Evolutionary conservation across 768 basidiomycete genomes (phyloP), one percentile per base, ranked within the genome.

Genomic region (Candolleomyces eurysporus): DNA sequence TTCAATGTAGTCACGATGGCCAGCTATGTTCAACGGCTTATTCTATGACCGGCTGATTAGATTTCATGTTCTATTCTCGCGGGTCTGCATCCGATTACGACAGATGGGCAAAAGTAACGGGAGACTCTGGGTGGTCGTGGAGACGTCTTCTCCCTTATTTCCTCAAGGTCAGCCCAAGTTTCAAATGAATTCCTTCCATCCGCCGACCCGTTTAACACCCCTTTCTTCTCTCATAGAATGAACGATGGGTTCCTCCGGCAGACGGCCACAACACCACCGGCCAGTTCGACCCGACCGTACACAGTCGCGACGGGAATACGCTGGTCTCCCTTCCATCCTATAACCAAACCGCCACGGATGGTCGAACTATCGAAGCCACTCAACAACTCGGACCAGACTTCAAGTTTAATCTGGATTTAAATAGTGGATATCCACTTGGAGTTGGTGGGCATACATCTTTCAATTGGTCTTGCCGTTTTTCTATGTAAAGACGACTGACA

Each of bases 121-220:
- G 69, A 0, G 76, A 78, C 61, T 31, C 59, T 1, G 74, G 75
- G 2, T 78, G 77, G 77, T 65, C 72, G 10, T 78, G 76, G 76
- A 55, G 68, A 8, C 65, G 63, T 4, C 64, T 78, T 19, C 63
- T 68, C 16, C 68, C 68, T 4, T 78, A 73, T 49, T 66, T 74
- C 48, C 57, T 61, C 17, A 75, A 72, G 69, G 75, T 73, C 48
- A 58, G 21, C 43, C 16, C 10, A n/a, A n/a, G 55, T 11, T 6
- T 19, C 40, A 13, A 22, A 14, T 36, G 10, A 57, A 9, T 40
- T n/a, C 40, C 6, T 22, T 8, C 6, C 14, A 21, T 32, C 57
- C 8, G 8, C 48, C 21, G 78, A 80, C 61, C 71, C 72, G 30
- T 80, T 79, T 13, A 68, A 65, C 14, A 72, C 72, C 0, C 55